Evolutionary conservation across 768 basidiomycete genomes (phyloP).

Genomic region (Daedaleopsis nitida): DNA sequence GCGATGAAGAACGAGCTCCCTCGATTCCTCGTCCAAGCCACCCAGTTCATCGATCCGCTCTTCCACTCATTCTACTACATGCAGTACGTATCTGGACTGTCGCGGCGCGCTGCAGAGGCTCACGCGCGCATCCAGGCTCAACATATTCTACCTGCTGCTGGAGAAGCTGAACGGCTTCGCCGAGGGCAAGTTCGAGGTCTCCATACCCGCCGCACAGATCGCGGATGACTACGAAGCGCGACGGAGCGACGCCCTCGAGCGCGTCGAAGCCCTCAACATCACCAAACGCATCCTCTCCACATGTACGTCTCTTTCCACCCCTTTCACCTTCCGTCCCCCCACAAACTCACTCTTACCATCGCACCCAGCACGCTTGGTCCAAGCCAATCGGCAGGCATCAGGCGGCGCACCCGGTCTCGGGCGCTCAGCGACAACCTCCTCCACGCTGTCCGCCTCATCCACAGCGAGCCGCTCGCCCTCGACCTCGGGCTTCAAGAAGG

Average conservation of each 20-base stretch:
- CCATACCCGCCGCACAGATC: conserved; percentile 68
- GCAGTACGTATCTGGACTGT: conserved; percentile 68
- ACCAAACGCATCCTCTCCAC: conserved; percentile 84
- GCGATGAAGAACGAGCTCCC: conserved; percentile 91
- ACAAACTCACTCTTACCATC: not conserved
- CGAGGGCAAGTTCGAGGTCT: conserved; percentile 72
- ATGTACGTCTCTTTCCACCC: conserved; percentile 51
- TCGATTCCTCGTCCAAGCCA: conserved; percentile 85
- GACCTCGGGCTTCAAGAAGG: conserved; percentile 43
- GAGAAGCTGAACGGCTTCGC: conserved; percentile 93
- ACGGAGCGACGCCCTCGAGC: conserved; percentile 80
- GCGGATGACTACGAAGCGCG: conserved; percentile 75
- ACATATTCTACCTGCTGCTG: conserved; percentile 90
- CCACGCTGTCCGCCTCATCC: conserved; percentile 11
- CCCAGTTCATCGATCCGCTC: conserved; percentile 93
- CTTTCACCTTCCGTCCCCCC: not conserved
- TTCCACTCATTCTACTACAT: conserved; percentile 99
- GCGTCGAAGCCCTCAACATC: conserved; percentile 79
- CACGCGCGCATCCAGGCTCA: conserved; percentile 55
- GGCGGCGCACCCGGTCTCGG: conserved; percentile 20
- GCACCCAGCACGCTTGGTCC: conserved; percentile 64
- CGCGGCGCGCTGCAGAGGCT: not conserved
- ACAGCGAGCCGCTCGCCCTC: conserved; percentile 32
- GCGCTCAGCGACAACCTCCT: conserved; percentile 28
- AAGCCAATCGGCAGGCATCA: conserved; percentile 44